Evolutionary conservation across 306 rosid genomes (phyloP), one percentile per base, ranked within the genome.

Genomic region (Astragalus membranaceus): DNA sequence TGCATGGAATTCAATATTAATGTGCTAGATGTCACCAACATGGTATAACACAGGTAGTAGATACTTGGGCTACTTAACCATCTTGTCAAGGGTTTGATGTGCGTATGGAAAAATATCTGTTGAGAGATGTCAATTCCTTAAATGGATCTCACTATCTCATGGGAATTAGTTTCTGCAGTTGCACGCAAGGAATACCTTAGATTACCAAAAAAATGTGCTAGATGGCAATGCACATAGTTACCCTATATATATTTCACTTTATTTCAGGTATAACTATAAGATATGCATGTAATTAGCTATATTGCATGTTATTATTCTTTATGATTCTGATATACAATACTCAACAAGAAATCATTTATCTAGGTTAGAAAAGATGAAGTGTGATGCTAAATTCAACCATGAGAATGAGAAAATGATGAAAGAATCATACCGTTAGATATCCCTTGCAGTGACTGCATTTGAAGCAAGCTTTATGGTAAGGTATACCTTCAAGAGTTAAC

Each of bases 401-500:
- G 10, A 10, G 8, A 33, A 69, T 10, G 17, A 77, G 20, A 69
- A n/a, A 50, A 51, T 10, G 29, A 75, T 30, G 15, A 59, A 47
- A 54, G 35, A 76, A 80, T 0, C 5, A 16, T 88, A 94, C 98
- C 75, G 98, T 86, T 44, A 94, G 99, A 78, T 79, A 57, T 61
- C 99, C 97, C 72, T 89, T 94, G 97, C 99, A 94, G 72, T 94
- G 99, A 81, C 85, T 87, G 77, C 99, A 94, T 78, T 80, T 91
- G 95, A 94, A 91, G 97, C 99, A 94, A 66, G 69, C 64, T 77
- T 94, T 94, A 72, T 94, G 99, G 69, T 91, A 94, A 73, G 96
- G 91, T 1, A 63, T 43, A 1, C 92, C 91, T 80, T 94, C 99
- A 56, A 94, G 99, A 58, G 99, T 80, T 85, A 94, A 58, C 89